Evolutionary conservation across 148 eudicot genomes (phyloP).

Genomic region (Spergularia marina): DNA sequence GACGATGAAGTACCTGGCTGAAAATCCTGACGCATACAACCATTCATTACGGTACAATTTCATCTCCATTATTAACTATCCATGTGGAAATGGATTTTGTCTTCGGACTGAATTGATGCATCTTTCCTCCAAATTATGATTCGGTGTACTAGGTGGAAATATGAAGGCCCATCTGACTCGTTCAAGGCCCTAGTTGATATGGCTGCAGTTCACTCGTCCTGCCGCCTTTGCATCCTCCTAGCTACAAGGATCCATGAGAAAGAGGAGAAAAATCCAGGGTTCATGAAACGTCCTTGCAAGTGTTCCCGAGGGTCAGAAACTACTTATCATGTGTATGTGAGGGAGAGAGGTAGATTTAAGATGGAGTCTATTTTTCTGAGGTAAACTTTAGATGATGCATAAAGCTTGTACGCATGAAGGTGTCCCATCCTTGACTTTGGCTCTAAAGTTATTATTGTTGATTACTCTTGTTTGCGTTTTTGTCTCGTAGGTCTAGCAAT

Average conservation of each 20-base stretch:
- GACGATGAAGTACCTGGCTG: constrained; percentile 75
- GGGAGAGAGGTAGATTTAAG: constrained; percentile 89
- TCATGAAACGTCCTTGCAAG: constrained; percentile 78
- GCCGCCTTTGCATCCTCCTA: constrained; percentile 83
- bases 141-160: constrained; percentile 70
- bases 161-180: constrained; percentile 85
- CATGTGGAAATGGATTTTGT: background rate
- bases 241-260: constrained; percentile 66
- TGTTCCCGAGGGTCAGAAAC: constrained; percentile 67
- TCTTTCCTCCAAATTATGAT: background rate
- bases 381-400: constrained; percentile 33
- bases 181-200: constrained; percentile 95
- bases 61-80: background rate
- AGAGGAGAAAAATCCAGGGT: constrained; percentile 53
- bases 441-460: background rate
- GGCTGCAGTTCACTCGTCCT: constrained; percentile 98
- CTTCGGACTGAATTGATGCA: background rate
- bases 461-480: constrained; percentile 14
- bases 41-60: constrained; percentile 59
- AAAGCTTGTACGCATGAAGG: background rate
- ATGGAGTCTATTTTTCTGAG: constrained; percentile 80
- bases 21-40: constrained; percentile 69
- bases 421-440: background rate
- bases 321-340: constrained; percentile 69
- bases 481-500: constrained; percentile 50